Percentiles rank a stretch among this genome's conserved stretches.
These are phyloP conservation scores for Fusarium xylarioides DNA, from an alignment of 2,329 filamentous ascomycete species.

Conservation along the genomic window DNA sequence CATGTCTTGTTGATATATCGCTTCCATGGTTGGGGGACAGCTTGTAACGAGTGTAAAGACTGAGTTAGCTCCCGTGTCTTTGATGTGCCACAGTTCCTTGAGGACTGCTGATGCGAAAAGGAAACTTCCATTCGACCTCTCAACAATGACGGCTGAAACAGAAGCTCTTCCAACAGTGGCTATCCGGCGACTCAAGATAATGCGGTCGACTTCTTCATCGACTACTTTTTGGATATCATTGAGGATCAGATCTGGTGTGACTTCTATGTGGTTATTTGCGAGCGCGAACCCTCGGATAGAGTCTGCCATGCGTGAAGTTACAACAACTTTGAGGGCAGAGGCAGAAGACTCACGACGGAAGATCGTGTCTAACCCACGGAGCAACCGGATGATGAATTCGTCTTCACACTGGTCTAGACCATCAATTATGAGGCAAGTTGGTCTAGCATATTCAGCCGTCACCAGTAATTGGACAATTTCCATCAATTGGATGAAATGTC, in stretches of 20 bases:
- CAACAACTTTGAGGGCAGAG: conserved; percentile 6
- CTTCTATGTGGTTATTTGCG: conserved; percentile 22
- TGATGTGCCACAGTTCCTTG: conserved; percentile 34
- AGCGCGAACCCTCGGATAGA: conserved; percentile 29
- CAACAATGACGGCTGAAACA: conserved; percentile 32
- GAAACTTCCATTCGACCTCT: conserved; percentile 34
- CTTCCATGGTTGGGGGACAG: conserved; percentile 35
- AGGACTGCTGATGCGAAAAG: conserved; percentile 32
- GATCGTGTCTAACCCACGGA: conserved; percentile 25
- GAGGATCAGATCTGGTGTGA: conserved; percentile 14
- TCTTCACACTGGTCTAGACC: conserved; percentile 30
- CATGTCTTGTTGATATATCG: conserved; percentile 37
- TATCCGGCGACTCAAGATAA: conserved; percentile 30
- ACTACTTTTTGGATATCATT: conserved; percentile 32
- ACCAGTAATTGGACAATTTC: conserved; percentile 22
- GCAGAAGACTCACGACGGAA: conserved; percentile 16
- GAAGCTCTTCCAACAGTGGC: conserved; percentile 21
- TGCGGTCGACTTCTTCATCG: conserved; percentile 31
- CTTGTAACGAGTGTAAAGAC: conserved; percentile 32
- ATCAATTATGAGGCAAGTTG: conserved; percentile 31
- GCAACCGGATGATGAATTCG: conserved; percentile 15
- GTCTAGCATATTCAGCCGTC: background rate
- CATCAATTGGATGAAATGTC: conserved; percentile 30
- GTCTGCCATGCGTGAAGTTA: conserved; percentile 29
- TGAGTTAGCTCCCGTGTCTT: conserved; percentile 33